Base-by-base conservation (phyloP, 805 yeast genomes). In the Monosporozyma aerobia region DNA sequence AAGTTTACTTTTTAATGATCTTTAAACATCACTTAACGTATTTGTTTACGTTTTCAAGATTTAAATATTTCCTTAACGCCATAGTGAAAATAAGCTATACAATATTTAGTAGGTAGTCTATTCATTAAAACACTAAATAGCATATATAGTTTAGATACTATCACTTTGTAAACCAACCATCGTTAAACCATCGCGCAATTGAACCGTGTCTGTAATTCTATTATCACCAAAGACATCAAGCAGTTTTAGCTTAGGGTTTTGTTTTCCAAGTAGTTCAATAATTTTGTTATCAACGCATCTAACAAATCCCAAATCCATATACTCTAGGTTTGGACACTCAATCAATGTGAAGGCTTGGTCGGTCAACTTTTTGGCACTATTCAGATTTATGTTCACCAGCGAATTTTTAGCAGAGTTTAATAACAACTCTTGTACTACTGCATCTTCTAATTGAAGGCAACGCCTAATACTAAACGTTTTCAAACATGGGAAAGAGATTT, bases 161-260 rank as follows among this genome's bases (percentile, higher is more conserved):
- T 82, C 89, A 60, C 83, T 80, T 64, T 85, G 90, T 55, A 92
- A 74, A 5, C 96, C 96, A 53, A 87, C 80, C 6, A 87, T 72
- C 52, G 78, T 77, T 40, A 87, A 64, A 13, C 81, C 85, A 5
- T 72, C 70, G 51, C 84, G 71, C 1, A 77, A 65, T 3, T 66
- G 68, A 0, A 87, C 84, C 27, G 73, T 72, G 8, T 74, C 69
- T 1, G 90, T 79, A 54, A 89, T 79, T 59, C 81, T 72, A 63
- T 85, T 87, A 62, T 85, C 75, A 1, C 97, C 97, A 65, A 83
- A 89, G 14, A 88, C 90, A 60, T 88, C 95, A 52, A 92, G 63
- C 14, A 86, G 74, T 47, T 76, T 74, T 53, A 92, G 68, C 47
- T 78, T 78, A 0, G 82, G 77, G 56, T 94, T 87, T 10, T 77